Percentiles rank a stretch among this genome's conserved stretches.
Evolutionary conservation across 257 asterid genomes (phyloP).

Genomic region (Gentiana macrophylla): DNA sequence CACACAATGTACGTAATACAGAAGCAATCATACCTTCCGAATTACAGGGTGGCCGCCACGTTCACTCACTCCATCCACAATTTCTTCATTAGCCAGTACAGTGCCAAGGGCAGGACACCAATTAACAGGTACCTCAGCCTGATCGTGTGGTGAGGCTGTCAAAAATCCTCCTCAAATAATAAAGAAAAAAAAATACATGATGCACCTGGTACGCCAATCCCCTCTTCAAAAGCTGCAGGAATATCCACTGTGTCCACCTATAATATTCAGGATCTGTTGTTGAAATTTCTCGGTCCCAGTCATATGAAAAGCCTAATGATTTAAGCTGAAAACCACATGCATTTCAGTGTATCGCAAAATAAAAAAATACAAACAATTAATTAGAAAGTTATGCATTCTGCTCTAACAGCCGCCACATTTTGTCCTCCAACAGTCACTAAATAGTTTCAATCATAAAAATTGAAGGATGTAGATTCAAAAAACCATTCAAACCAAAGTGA

Average conservation of each 20-base stretch:
- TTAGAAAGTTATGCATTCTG: background rate
- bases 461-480: too few relatives aligned
- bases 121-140: slow-evolving; percentile 99
- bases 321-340: slow-evolving; percentile 55
- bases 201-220: slow-evolving; percentile 94
- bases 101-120: slow-evolving; percentile 99
- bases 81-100: slow-evolving; percentile 96
- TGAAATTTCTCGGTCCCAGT: slow-evolving; percentile 97
- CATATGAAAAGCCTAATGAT: slow-evolving; percentile 89
- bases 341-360: slow-evolving; percentile 17
- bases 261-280: slow-evolving; percentile 94
- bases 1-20: slow-evolving; percentile 3
- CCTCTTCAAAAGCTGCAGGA: slow-evolving; percentile 85
- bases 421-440: too few relatives aligned
- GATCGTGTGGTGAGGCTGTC: slow-evolving; percentile 9
- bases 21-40: slow-evolving; percentile 53
- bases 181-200: slow-evolving; percentile 3
- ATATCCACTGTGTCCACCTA: slow-evolving; percentile 99
- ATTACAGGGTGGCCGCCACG: slow-evolving; percentile 99
- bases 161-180: slow-evolving; percentile 5
- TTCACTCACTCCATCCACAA: slow-evolving; percentile 95
- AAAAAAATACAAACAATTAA: background rate
- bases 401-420: too few relatives aligned
- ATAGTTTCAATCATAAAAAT: too few relatives aligned
- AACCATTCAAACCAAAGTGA: too few relatives aligned